phyloP scores from a whole-genome alignment of 1,139 yeast genomes.

The Suzukiozyma palmioleophila region DNA sequence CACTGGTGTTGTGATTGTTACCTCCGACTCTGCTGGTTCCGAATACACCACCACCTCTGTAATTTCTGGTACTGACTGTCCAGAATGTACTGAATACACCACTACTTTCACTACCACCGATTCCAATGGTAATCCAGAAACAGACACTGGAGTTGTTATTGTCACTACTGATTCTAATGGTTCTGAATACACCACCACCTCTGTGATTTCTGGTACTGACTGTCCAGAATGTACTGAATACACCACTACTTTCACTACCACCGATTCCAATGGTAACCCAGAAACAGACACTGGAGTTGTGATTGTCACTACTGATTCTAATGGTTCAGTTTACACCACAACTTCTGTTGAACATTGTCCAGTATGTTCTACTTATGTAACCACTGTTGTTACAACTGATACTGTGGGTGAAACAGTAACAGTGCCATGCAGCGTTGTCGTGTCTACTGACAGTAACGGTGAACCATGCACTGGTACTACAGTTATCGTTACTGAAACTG shows the following conservation, averaged over 20 bases:
- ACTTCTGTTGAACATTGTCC: conserved; percentile 5
- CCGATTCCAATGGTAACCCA: conserved; percentile 7
- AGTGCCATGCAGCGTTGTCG: neutral
- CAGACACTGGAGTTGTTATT: too few relatives aligned
- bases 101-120: too few relatives aligned
- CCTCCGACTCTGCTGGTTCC: too few relatives aligned
- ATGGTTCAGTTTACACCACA: neutral
- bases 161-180: too few relatives aligned
- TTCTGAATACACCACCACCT: too few relatives aligned
- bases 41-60: too few relatives aligned
- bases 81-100: too few relatives aligned
- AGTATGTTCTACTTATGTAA: conserved; percentile 5
- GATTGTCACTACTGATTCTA: conserved; percentile 1
- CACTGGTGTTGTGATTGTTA: too few relatives aligned
- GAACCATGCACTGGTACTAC: neutral
- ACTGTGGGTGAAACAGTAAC: neutral
- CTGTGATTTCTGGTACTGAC: too few relatives aligned
- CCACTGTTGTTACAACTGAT: conserved; percentile 1
- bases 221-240: conserved; percentile 5
- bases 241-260: conserved; percentile 7
- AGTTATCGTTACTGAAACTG: conserved; percentile 3
- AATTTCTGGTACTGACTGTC: too few relatives aligned
- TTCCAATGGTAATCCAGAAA: too few relatives aligned
- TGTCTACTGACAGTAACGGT: neutral
- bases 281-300: neutral